A percentile compares a stretch with the other conserved stretches of the same genome.
Conservation (phyloP, 2,329 filamentous ascomycete species). For the Nothomitra cinnamomea region DNA sequence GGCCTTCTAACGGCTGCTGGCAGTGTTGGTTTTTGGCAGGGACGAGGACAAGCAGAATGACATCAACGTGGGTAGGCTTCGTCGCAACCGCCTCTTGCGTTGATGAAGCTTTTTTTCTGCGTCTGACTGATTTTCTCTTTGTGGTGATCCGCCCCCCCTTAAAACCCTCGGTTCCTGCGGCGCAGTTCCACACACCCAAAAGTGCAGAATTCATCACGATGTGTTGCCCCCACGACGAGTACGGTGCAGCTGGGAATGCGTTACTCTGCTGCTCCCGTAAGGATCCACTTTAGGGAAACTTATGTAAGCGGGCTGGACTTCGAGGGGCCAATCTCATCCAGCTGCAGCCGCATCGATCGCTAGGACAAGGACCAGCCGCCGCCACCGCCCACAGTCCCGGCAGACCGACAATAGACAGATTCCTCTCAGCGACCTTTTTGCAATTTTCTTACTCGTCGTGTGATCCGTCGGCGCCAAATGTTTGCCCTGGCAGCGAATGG, state of each 20-base stretch:
- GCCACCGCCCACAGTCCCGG: too few relatives aligned
- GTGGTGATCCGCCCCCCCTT: neutral
- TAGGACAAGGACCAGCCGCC: too few relatives aligned
- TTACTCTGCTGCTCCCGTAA: too few relatives aligned
- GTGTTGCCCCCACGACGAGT: neutral
- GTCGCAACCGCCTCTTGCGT: too few relatives aligned
- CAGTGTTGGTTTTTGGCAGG: too few relatives aligned
- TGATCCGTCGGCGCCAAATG: neutral
- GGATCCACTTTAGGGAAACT: neutral
- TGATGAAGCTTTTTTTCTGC: neutral
- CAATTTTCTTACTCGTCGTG: neutral
- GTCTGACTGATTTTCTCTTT: neutral
- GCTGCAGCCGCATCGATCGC: neutral
- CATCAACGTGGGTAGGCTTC: too few relatives aligned
- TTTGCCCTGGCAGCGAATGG: neutral
- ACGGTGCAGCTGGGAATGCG: too few relatives aligned
- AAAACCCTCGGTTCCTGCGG: neutral
- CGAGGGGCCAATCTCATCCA: neutral
- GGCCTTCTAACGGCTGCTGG: too few relatives aligned
- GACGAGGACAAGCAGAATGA: too few relatives aligned
- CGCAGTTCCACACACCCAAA: neutral
- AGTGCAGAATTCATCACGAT: neutral
- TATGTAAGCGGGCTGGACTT: neutral
- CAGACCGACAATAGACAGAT: too few relatives aligned
- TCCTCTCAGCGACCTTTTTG: neutral